These are phyloP conservation scores for Pseudoturritis turrita DNA, from an alignment of 345 rosid genomes.

Conservation along the genomic window DNA sequence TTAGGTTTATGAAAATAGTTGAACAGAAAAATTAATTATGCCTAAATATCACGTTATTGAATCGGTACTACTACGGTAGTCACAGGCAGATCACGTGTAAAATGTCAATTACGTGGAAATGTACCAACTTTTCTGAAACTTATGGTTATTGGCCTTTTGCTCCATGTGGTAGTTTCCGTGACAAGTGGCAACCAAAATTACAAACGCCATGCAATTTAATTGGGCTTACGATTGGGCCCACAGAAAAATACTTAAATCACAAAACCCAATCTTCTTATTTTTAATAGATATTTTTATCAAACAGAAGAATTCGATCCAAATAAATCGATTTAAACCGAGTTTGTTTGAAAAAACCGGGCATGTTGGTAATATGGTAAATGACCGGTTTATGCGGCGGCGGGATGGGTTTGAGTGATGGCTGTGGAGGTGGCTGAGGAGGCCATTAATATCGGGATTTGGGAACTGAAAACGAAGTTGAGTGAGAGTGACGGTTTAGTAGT, in stretches of 20 bases:
- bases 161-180: neutral
- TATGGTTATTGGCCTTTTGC: neutral
- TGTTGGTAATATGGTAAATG: neutral
- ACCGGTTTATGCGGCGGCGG: conserved; percentile 12
- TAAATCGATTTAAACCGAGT: neutral
- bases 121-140: neutral
- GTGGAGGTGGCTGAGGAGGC: neutral
- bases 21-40: neutral
- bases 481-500: neutral
- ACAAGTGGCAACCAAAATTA: neutral
- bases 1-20: neutral
- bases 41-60: neutral
- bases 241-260: neutral
- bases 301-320: neutral
- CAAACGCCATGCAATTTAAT: neutral
- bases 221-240: neutral
- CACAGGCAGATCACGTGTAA: conserved; percentile 18
- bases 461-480: neutral
- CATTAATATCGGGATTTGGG: neutral
- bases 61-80: neutral
- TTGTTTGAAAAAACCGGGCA: neutral
- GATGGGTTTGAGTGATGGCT: neutral
- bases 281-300: neutral
- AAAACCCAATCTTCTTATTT: neutral
- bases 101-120: conserved; percentile 10